phyloP scores from a whole-genome alignment of 768 basidiomycete species.

The Collybia mongolica region DNA sequence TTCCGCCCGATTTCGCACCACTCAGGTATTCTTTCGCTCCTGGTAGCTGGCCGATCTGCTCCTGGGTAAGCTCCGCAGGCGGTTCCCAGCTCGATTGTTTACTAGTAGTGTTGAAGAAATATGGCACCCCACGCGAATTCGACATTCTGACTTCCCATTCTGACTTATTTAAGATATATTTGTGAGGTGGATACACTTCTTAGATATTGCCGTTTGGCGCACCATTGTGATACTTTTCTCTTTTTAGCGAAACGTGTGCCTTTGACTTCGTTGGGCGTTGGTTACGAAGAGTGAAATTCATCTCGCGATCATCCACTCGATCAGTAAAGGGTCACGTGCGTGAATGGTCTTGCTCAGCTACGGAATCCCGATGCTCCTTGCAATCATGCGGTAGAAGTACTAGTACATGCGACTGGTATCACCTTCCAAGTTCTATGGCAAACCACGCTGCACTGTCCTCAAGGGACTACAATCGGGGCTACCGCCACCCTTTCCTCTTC shows the following conservation, averaged over 20 bases:
- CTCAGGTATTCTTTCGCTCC: constrained; percentile 58
- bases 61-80: constrained; percentile 59
- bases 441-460: neutral
- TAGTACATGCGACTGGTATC: neutral
- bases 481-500: constrained; percentile 50
- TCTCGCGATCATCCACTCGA: neutral
- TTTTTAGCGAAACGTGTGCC: too few species aligned
- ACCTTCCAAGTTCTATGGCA: neutral
- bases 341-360: neutral
- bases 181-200: too few species aligned
- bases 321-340: neutral
- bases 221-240: too few species aligned
- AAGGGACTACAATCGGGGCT: constrained; percentile 33
- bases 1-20: constrained; percentile 2
- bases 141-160: constrained; percentile 90
- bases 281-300: too few species aligned
- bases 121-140: constrained; percentile 71
- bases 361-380: too few species aligned
- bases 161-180: constrained; percentile 10
- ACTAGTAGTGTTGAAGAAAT: constrained; percentile 82
- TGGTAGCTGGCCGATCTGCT: constrained; percentile 60
- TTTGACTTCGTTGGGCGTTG: too few species aligned
- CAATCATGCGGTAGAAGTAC: too few species aligned
- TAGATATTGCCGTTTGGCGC: too few species aligned
- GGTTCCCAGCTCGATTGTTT: constrained; percentile 78